These are phyloP conservation scores for Lactarius sp. DNA, from an alignment of 768 basidiomycete species.

Conservation along the genomic window DNA sequence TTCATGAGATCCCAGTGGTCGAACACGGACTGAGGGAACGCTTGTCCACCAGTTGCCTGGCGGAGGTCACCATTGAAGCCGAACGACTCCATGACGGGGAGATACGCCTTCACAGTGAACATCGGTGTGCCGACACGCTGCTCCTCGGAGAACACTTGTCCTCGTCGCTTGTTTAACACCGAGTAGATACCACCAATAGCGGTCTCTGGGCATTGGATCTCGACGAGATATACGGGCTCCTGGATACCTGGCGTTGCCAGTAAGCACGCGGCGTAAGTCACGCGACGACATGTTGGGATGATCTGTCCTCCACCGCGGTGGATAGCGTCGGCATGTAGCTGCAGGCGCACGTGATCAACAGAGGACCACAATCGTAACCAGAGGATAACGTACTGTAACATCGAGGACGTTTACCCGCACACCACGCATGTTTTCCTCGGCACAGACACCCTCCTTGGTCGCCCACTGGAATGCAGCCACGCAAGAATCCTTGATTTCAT, in stretches of 20 bases:
- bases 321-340: conserved; percentile 98
- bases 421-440: conserved; percentile 99
- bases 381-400: conserved; percentile 65
- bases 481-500: conserved; percentile 99
- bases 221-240: conserved; percentile 96
- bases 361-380: neutral
- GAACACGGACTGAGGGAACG: conserved; percentile 94
- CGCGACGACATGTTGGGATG: conserved; percentile 95
- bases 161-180: conserved; percentile 92
- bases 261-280: conserved; percentile 91
- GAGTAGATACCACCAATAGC: conserved; percentile 98
- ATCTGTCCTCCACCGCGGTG: conserved; percentile 99
- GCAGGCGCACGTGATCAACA: conserved; percentile 19
- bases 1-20: conserved; percentile 89
- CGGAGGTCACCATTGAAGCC: conserved; percentile 98
- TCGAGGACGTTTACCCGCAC: conserved; percentile 93
- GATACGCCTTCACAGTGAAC: conserved; percentile 98
- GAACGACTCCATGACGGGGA: conserved; percentile 88
- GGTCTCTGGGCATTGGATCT: conserved; percentile 96
- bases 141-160: conserved; percentile 97
- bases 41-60: conserved; percentile 89
- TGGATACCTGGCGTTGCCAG: conserved; percentile 89
- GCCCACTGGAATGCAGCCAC: conserved; percentile 99
- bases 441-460: conserved; percentile 94
- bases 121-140: conserved; percentile 96